These are phyloP conservation scores for Tetrahymena elliotti DNA, from an alignment of 73 alveolate genomes.

Conservation along the genomic window DNA sequence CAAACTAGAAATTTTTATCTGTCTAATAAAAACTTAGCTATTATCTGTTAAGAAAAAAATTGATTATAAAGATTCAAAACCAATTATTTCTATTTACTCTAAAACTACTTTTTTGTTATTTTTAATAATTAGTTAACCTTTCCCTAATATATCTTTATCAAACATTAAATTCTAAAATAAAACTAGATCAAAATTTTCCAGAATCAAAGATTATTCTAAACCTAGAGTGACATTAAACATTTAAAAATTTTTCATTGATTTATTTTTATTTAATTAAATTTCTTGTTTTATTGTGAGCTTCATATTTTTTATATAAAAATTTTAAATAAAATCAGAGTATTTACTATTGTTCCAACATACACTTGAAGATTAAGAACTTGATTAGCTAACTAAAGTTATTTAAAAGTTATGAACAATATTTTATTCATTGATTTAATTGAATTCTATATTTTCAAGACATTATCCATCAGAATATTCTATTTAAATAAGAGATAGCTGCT, in stretches of 20 bases:
- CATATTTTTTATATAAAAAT: not conserved
- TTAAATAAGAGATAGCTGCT: not conserved
- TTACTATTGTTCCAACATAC: not conserved
- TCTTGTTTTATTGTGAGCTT: too few relatives aligned
- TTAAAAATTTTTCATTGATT: not conserved
- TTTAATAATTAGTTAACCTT: too few relatives aligned
- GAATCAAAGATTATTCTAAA: not conserved
- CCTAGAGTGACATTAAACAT: not conserved
- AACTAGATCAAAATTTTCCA: not conserved
- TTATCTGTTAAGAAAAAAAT: too few relatives aligned
- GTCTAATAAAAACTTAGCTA: not conserved
- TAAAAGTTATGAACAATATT: not conserved
- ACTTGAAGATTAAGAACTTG: not conserved
- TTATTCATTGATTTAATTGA: too few relatives aligned
- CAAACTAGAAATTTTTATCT: too few relatives aligned
- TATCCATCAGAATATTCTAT: not conserved
- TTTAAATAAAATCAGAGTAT: not conserved
- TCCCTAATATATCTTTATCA: not conserved
- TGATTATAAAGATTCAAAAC: too few relatives aligned
- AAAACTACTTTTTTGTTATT: not conserved
- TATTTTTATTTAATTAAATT: too few relatives aligned
- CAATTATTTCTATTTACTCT: not conserved
- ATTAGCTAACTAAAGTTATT: not conserved
- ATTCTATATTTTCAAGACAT: too few relatives aligned
- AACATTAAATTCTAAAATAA: too few relatives aligned